A percentile compares a stretch with the other conserved stretches of the same genome.
Evolutionary conservation across 192 early-diverging fungal species (phyloP).

Genomic region (Podila epicladia): DNA sequence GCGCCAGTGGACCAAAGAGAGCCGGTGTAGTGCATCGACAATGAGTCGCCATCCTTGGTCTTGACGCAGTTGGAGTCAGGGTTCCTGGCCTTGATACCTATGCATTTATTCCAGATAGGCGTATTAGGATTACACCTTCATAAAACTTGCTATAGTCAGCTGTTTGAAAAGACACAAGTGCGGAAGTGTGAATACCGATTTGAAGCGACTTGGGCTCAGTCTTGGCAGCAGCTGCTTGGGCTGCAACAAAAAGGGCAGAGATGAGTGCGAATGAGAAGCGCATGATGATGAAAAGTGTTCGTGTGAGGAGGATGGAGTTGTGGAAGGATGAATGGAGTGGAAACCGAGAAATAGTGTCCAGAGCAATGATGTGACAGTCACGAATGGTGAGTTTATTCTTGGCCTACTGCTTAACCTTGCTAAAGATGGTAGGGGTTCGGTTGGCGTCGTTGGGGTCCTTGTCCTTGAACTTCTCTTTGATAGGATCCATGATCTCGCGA

Average conservation of each 20-base stretch:
- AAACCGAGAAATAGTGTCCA: too few relatives aligned
- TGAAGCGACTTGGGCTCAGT: slow-evolving; percentile 22
- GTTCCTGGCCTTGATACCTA: slow-evolving; percentile 48
- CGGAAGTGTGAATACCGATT: slow-evolving; percentile 14
- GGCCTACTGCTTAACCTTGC: slow-evolving; percentile 56
- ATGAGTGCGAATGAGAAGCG: slow-evolving; percentile 24
- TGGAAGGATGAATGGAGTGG: too few relatives aligned
- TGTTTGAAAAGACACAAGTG: background rate
- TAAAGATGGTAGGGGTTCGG: slow-evolving; percentile 64
- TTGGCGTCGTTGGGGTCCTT: slow-evolving; percentile 55
- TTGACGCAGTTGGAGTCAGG: slow-evolving; percentile 50
- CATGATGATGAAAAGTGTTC: background rate
- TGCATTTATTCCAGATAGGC: background rate
- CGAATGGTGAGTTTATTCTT: too few relatives aligned
- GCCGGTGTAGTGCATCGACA: slow-evolving; percentile 84
- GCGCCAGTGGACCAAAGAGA: slow-evolving; percentile 67
- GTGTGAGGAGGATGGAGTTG: too few relatives aligned
- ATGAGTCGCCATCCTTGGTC: slow-evolving; percentile 58
- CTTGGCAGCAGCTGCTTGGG: slow-evolving; percentile 22
- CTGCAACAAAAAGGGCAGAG: slow-evolving; percentile 14
- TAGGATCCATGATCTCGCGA: slow-evolving; percentile 89
- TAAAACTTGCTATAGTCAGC: background rate
- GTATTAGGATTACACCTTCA: background rate
- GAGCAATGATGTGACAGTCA: too few relatives aligned
- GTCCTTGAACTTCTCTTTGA: slow-evolving; percentile 73